phyloP scores from a whole-genome alignment of 257 asterid genomes.

The Solanum ahanhuiri region DNA sequence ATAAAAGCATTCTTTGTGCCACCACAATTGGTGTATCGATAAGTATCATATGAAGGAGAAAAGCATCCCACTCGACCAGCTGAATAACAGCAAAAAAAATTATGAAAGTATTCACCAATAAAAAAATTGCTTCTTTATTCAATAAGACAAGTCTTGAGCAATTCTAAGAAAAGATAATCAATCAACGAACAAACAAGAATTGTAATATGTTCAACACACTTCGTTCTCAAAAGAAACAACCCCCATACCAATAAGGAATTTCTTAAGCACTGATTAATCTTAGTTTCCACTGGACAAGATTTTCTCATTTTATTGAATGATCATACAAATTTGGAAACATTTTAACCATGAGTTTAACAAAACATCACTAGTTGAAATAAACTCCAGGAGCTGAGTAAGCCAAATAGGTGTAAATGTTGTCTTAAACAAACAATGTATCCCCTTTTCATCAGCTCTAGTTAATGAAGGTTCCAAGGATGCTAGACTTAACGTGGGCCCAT shows the following conservation, averaged over 20 bases:
- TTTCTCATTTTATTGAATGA: neutral
- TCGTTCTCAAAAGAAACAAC: neutral
- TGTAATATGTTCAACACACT: neutral
- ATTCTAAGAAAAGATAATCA: neutral
- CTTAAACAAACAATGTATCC: neutral
- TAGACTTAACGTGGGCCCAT: neutral
- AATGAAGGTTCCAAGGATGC: neutral
- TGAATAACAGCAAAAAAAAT: neutral
- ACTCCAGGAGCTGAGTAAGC: neutral
- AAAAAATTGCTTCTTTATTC: neutral
- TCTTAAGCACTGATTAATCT: neutral
- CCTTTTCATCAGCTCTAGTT: neutral
- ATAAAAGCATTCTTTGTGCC: neutral
- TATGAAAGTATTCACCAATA: neutral
- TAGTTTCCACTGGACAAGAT: neutral
- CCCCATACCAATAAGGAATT: neutral
- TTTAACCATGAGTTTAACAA: neutral
- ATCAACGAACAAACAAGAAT: neutral
- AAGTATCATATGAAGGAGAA: neutral
- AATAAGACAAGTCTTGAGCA: neutral
- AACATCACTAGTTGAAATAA: neutral
- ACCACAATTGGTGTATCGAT: neutral
- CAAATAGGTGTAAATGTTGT: neutral
- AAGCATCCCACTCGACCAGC: neutral
- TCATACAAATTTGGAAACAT: neutral